Base-by-base conservation (phyloP, 208 protist genomes). In the Wallacemonas sp. region DNA sequence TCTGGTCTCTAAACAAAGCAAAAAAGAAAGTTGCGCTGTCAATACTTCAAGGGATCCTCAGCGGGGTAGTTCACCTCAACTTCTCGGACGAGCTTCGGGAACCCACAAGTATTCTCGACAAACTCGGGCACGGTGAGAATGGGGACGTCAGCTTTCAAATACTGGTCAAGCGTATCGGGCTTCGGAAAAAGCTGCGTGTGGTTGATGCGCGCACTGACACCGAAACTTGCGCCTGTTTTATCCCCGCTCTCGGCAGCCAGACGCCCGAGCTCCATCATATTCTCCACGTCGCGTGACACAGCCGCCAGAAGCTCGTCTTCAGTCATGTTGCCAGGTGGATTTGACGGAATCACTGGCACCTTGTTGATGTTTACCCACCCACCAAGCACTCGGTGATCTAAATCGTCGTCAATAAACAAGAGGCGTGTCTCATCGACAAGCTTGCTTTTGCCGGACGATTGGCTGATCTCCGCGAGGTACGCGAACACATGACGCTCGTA, bases 1-100 rank as follows among this genome's bases (percentile, higher is more conserved):
- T 73, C 20, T 0, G 36, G 62, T 25, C 44, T 7, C 5, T 16
- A 39, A 33, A 32, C 42, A 23, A 33, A 20, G 11, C 12, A 57
- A 41, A 41, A 41, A 41, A 41, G 36, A 41, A 41, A n/a, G n/a
- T n/a, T n/a, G n/a, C 10, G 14, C 16, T 32, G 28, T 93, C 73
- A 96, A 68, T 84, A 89, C 18, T 87, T 92, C 45, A 96, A 64
- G 14, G 87, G 86, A 66, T 92, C 81, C 41, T 84, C 85, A 32
- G 74, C 70, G 22, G 90, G 90, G 62, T 93, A 86, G 54, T 77
- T 82, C 14, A 93, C 71, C 73, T 96, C 90, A 23, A 76, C 41
- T 49, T 89, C 81, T 33, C 84, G 82, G 5, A 65, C 69, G n/a
- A 89, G 49, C 36, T 84, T 59, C 8, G 84, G 84, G 48, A 86